Conservation (phyloP, 2,329 filamentous ascomycete genomes). For the Pestalotiopsis sp. region DNA sequence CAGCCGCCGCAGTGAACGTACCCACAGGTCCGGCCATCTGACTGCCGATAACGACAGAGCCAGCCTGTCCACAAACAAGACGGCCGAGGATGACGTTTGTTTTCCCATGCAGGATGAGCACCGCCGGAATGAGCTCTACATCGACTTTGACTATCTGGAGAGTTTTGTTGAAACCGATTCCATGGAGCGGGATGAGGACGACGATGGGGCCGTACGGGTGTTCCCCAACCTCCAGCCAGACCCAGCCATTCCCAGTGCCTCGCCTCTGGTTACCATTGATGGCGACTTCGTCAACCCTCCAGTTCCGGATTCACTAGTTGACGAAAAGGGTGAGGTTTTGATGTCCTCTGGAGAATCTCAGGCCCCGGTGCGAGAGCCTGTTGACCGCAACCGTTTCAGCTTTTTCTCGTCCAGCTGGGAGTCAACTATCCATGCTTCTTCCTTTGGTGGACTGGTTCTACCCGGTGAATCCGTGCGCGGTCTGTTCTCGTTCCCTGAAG, state of each 20-base stretch:
- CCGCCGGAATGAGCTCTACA: constrained; percentile 73
- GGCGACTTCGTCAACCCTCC: constrained; percentile 61
- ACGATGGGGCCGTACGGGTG: constrained; percentile 47
- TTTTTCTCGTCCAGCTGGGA: constrained; percentile 97
- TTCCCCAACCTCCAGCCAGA: constrained; percentile 65
- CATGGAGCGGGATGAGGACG: constrained; percentile 52
- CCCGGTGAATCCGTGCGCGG: constrained; percentile 89
- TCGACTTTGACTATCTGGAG: constrained; percentile 93
- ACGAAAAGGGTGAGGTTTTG: constrained; percentile 47
- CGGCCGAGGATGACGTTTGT: constrained; percentile 85
- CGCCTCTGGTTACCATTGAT: constrained; percentile 49
- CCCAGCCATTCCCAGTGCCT: constrained; percentile 25
- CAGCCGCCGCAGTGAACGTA: constrained; percentile 63
- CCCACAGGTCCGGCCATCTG: constrained; percentile 43
- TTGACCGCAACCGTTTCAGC: constrained; percentile 81
- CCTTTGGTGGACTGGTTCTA: constrained; percentile 84
- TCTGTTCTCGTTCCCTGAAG: constrained; percentile 72
- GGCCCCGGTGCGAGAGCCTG: constrained; percentile 40
- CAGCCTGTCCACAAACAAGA: constrained; percentile 66
- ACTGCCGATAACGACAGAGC: constrained; percentile 65
- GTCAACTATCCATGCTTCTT: constrained; percentile 87
- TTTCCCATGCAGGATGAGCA: constrained; percentile 76
- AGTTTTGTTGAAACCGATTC: constrained; percentile 76
- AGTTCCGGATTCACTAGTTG: constrained; percentile 44
- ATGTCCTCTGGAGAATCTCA: constrained; percentile 29